These are phyloP conservation scores for Aurantiochytrium sp. DNA, from an alignment of 108 stramenopile species.

Conservation along the genomic window DNA sequence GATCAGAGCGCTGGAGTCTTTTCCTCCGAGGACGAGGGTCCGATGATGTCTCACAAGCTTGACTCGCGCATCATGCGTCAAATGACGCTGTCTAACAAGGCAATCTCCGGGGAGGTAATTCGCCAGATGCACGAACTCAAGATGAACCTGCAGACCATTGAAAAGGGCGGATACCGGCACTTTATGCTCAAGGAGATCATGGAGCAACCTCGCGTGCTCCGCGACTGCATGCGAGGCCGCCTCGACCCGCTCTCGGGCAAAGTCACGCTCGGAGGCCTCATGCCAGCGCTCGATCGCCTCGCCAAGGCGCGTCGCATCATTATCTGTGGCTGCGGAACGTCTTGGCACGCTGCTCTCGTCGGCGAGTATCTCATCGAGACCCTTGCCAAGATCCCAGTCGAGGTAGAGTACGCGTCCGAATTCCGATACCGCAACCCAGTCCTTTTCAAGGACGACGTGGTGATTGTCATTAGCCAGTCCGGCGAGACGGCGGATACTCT, in stretches of 20 bases:
- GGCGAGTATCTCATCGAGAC: slow-evolving; percentile 95
- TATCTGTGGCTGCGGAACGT: slow-evolving; percentile 83
- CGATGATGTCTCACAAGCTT: background rate
- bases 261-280: slow-evolving; percentile 1
- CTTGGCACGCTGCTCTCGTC: slow-evolving; percentile 81
- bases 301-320: slow-evolving; percentile 23
- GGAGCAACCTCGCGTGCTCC: slow-evolving; percentile 80
- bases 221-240: slow-evolving; percentile 79
- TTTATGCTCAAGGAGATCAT: slow-evolving; percentile 76
- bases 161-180: slow-evolving; percentile 63
- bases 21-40: slow-evolving; percentile 3
- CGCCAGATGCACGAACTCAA: slow-evolving; percentile 7
- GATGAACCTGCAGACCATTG: slow-evolving; percentile 21
- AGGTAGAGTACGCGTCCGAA: slow-evolving; percentile 29
- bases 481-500: slow-evolving; percentile 97
- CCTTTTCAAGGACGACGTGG: slow-evolving; percentile 51
- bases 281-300: background rate
- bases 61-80: background rate
- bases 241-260: slow-evolving; percentile 30
- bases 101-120: background rate
- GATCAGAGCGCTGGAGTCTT: background rate
- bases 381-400: slow-evolving; percentile 80
- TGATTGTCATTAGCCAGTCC: slow-evolving; percentile 87
- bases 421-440: slow-evolving; percentile 16
- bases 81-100: slow-evolving; percentile 3